phyloP scores from a whole-genome alignment of 2,329 filamentous ascomycete species.

The Blastomyces emzantsi region DNA sequence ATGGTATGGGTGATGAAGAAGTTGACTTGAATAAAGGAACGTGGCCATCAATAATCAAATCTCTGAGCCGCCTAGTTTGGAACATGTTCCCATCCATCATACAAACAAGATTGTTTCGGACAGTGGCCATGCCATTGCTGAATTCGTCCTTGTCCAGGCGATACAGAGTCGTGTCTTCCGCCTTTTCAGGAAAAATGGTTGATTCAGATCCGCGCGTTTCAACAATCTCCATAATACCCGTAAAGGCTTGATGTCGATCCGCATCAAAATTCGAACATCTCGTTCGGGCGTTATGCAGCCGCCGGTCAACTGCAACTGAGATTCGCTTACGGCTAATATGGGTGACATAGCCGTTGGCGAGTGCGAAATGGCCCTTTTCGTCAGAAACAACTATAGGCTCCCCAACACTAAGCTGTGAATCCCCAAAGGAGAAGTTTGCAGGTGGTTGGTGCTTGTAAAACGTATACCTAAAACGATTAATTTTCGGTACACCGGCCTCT shows the following conservation, averaged over 20 bases:
- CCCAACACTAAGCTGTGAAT: slow-evolving; percentile 77
- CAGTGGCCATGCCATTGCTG: slow-evolving; percentile 91
- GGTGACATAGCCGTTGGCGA: slow-evolving; percentile 85
- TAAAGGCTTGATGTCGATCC: slow-evolving; percentile 71
- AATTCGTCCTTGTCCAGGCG: slow-evolving; percentile 97
- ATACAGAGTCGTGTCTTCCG: slow-evolving; percentile 53
- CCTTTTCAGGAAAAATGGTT: slow-evolving; percentile 27
- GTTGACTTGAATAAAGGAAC: slow-evolving; percentile 62
- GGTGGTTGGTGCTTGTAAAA: slow-evolving; percentile 61
- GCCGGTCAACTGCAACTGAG: slow-evolving; percentile 80
- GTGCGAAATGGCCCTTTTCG: slow-evolving; percentile 86
- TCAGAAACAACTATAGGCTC: slow-evolving; percentile 97
- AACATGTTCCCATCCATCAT: slow-evolving; percentile 75
- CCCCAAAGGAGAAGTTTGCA: slow-evolving; percentile 69
- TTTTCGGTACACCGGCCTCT: slow-evolving; percentile 62
- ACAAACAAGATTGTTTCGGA: slow-evolving; percentile 86
- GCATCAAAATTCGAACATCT: slow-evolving; percentile 68
- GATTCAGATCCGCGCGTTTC: slow-evolving; percentile 11
- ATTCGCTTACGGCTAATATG: slow-evolving; percentile 66
- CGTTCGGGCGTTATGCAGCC: slow-evolving; percentile 76
- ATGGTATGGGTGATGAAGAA: slow-evolving; percentile 16
- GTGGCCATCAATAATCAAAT: slow-evolving; percentile 68
- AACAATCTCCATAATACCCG: slow-evolving; percentile 77
- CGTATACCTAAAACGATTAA: slow-evolving; percentile 83
- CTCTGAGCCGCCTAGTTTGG: slow-evolving; percentile 62